Evolutionary conservation across 257 asterid genomes (phyloP).

Genomic region (Solanum gandarillasii): DNA sequence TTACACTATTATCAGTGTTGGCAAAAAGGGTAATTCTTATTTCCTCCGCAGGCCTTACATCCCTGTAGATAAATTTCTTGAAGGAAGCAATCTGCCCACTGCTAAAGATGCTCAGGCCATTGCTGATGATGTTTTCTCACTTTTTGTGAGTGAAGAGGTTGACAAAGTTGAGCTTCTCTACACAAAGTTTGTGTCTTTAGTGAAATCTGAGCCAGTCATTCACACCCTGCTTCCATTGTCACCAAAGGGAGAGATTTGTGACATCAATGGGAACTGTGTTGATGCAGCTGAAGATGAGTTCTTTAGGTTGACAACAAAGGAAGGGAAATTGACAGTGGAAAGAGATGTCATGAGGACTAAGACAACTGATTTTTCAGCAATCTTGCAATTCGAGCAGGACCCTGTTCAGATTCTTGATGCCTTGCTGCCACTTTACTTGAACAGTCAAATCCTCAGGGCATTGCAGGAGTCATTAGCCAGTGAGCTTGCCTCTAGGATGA

Average conservation of each 20-base stretch:
- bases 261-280: conserved; percentile 63
- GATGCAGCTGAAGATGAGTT: conserved; percentile 91
- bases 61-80: conserved; percentile 56
- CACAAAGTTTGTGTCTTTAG: conserved; percentile 82
- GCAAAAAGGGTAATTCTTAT: conserved; percentile 72
- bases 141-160: conserved; percentile 76
- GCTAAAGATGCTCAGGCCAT: conserved; percentile 91
- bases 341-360: conserved; percentile 54
- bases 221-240: conserved; percentile 89
- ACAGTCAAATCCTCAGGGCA: conserved; percentile 80
- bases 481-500: conserved; percentile 90
- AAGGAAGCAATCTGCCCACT: conserved; percentile 60
- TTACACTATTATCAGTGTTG: conserved; percentile 64
- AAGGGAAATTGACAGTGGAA: conserved; percentile 78
- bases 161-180: conserved; percentile 86
- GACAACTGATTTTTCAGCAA: conserved; percentile 61
- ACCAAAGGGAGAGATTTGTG: conserved; percentile 87
- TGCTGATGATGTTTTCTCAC: conserved; percentile 79
- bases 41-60: conserved; percentile 62
- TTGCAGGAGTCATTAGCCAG: conserved; percentile 84
- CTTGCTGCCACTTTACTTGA: conserved; percentile 70
- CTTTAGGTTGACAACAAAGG: conserved; percentile 73
- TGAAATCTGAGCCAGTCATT: conserved; percentile 71
- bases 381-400: conserved; percentile 89
- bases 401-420: conserved; percentile 89